Percentiles rank a stretch among this genome's conserved stretches.
Conservation (phyloP, 768 basidiomycete species). For the Termitomyces eurrhizus region DNA sequence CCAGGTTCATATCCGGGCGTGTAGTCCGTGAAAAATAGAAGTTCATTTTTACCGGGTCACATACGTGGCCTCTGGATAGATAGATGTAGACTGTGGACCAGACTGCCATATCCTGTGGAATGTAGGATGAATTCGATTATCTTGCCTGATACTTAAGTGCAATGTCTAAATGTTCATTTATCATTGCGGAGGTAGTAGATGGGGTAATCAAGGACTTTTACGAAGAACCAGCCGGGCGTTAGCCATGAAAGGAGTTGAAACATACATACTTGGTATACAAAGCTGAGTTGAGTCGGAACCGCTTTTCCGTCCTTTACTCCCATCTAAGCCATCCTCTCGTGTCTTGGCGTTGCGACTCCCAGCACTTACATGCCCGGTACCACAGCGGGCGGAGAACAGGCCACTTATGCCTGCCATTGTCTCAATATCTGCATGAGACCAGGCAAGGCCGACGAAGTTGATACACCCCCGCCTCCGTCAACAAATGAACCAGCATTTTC, state of each 20-base stretch:
- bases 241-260: constrained; percentile 13
- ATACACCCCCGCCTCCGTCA: constrained; percentile 32
- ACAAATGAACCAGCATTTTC: constrained; percentile 39
- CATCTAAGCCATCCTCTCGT: constrained; percentile 14
- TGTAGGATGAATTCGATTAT: background rate
- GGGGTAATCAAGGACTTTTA: constrained; percentile 7
- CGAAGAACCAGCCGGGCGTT: background rate
- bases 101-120: constrained; percentile 14
- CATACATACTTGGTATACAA: constrained; percentile 11
- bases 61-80: background rate
- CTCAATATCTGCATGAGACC: constrained; percentile 62
- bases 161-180: constrained; percentile 1
- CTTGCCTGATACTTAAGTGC: background rate
- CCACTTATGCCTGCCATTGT: constrained; percentile 58
- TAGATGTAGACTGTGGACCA: constrained; percentile 16
- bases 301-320: constrained; percentile 18
- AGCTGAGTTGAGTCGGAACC: constrained; percentile 33
- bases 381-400: constrained; percentile 16
- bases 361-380: constrained; percentile 27
- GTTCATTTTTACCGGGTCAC: background rate
- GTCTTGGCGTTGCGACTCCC: constrained; percentile 4
- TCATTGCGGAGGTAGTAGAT: constrained; percentile 12
- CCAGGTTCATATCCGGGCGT: constrained; percentile 11
- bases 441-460: constrained; percentile 26
- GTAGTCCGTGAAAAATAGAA: constrained; percentile 16